A percentile compares a stretch with the other conserved stretches of the same genome.
Conservation (phyloP, 257 asterid species). For the Rubia yunnanensis region DNA sequence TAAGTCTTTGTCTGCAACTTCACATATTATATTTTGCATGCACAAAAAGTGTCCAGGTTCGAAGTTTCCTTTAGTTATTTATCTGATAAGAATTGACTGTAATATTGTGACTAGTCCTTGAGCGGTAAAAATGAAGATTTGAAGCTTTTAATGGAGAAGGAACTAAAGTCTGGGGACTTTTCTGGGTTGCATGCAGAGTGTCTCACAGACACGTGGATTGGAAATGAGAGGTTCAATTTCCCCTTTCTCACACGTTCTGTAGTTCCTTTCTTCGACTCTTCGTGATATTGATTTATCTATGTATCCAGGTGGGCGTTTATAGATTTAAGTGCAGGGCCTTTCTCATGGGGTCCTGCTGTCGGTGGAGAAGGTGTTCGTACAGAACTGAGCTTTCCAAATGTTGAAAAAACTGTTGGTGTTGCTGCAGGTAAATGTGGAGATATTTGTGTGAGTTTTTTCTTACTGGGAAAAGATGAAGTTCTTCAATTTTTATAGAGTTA, state of each 20-base stretch:
- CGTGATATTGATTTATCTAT: constrained; percentile 7
- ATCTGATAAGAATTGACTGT: constrained; percentile 12
- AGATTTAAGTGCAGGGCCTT: constrained; percentile 95
- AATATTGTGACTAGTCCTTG: constrained; percentile 41
- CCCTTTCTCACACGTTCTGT: background rate
- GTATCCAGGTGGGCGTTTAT: constrained; percentile 90
- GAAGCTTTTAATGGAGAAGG: constrained; percentile 57
- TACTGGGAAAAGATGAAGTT: background rate
- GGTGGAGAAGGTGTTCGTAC: constrained; percentile 99
- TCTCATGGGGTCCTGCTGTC: constrained; percentile 98
- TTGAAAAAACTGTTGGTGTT: constrained; percentile 88
- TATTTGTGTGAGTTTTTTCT: background rate
- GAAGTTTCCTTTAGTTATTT: background rate
- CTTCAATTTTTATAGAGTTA: background rate
- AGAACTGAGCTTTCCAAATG: constrained; percentile 84
- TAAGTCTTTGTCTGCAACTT: background rate
- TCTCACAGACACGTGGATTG: constrained; percentile 90
- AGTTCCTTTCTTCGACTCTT: background rate
- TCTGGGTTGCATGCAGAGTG: constrained; percentile 82
- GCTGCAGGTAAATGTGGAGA: constrained; percentile 56
- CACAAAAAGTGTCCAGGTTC: background rate
- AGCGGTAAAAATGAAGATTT: constrained; percentile 66
- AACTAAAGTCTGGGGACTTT: constrained; percentile 71
- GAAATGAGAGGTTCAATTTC: constrained; percentile 56
- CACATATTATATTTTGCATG: background rate